Evolutionary conservation across 352 stramenopile genomes (phyloP), one percentile per base, ranked within the genome.

Genomic region (Phytopythium kandeliae): DNA sequence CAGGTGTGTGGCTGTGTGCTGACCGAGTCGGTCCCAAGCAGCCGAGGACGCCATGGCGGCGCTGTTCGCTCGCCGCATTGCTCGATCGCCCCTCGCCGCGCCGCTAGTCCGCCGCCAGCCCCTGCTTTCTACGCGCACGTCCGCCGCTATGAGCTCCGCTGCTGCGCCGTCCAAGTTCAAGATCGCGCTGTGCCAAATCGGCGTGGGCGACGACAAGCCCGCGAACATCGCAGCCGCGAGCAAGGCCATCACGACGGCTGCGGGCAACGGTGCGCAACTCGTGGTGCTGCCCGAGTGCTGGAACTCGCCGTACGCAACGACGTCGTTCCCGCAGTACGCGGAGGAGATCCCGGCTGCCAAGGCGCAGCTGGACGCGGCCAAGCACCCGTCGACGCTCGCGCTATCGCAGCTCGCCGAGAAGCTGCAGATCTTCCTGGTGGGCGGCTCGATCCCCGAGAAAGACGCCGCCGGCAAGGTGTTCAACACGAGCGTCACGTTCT

Each of bases 401-500:
- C 65, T 98, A 33, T 88, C 89, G 36, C 70, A 97, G 48, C 69
- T 95, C n/a, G 96, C 96, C 2, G 79, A 84, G 59, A 62, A 94
- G 50, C 79, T 87, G 47, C 60, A 90, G 62, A 91, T 94, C 70
- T 98, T 82, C 66, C 86, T 99, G 34, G 84, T 99, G n/a, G 97
- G 97, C 43, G 97, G 97, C 43, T 98, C 92, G 47, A 97, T 99
- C 54, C 92, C 96, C 1, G 96, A 99, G 73, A 78, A 82, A 51
- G 67, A 76, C 40, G 74, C 83, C 51, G 60, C 65, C 42, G 83
- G 75, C 38, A 94, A 92, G 38, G 79, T 99, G 51, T 99, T 98
- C 88, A 99, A 99, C 82, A 99, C 97, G n/a, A 98, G 95, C 58
- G 77, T 99, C 6, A 80, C 99, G n/a, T 89, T 98, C 38, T 88